These are phyloP conservation scores for Metschnikowia picachoensis DNA, from an alignment of 805 yeast species.

Conservation along the genomic window DNA sequence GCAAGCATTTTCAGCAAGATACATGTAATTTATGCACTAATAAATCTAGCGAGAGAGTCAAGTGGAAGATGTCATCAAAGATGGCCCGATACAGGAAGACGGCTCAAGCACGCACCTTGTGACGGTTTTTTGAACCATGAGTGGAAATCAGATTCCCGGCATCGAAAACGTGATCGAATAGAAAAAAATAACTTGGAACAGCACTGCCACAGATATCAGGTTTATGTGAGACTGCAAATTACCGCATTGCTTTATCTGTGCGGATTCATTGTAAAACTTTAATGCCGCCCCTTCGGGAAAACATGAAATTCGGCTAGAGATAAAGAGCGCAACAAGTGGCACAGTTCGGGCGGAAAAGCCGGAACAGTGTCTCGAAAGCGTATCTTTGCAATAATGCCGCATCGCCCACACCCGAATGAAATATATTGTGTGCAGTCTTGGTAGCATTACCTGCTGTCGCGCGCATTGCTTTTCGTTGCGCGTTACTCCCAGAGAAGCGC, in stretches of 20 bases:
- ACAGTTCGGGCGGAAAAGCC: conserved; percentile 1
- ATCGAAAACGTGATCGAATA: too few species aligned
- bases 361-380: conserved; percentile 3
- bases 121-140: too few species aligned
- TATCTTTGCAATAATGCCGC: conserved; percentile 5
- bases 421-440: background rate
- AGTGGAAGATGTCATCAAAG: background rate
- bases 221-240: background rate
- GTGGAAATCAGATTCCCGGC: too few species aligned
- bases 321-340: background rate
- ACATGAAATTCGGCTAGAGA: too few species aligned
- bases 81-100: conserved; percentile 2
- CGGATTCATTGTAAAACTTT: too few species aligned
- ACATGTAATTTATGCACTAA: background rate
- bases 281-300: too few species aligned
- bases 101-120: background rate
- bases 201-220: background rate
- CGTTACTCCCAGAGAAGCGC: background rate
- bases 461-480: conserved; percentile 1
- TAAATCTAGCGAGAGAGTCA: background rate
- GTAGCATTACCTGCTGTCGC: background rate
- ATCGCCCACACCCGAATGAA: background rate
- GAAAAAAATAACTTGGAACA: background rate
- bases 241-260: too few species aligned
- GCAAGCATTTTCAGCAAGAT: too few species aligned